Evolutionary conservation across 2,329 filamentous ascomycete genomes (phyloP), one percentile per base, ranked within the genome.

Genomic region (Fusarium scirpi): DNA sequence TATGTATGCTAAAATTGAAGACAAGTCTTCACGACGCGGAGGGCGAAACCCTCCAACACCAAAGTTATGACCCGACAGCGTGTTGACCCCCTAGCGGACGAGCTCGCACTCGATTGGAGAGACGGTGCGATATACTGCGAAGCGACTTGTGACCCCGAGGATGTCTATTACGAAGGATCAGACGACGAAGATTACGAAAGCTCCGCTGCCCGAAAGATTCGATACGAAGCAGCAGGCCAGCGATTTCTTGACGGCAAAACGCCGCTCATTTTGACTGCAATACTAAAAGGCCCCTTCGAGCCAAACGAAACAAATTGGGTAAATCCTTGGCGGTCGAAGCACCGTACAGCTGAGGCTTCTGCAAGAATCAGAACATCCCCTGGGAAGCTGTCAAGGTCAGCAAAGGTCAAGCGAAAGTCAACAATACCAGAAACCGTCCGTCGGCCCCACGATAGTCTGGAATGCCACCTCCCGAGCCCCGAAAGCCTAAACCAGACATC

Each of bases 271-370:
- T 76, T 90, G 5, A 91, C 91, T 15, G 86, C 91, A 9, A 78
- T 80, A 8, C 80, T 93, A 5, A 84, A 80, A 63, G 91, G 91
- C 1, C 91, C 91, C 0, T 91, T 92, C 69, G 82, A 85, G 24
- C 43, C 58, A 32, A 68, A 49, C 9, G 43, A 54, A 7, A 74
- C 75, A 8, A 71, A 75, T 41, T 80, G 78, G 78, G 52, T 69
- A 7, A 81, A 81, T 48, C 79, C 79, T 8, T 81, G 79, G 79
- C 70, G 69, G 44, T 77, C 77, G 46, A 78, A 77, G 32, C 55
- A 71, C 24, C 71, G 74, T 34, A 77, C 76, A 11, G 41, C 63
- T 29, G 48, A 46, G 29, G 30, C 51, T 3, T 43, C 47, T 15
- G 63, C 41, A 58, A 67, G 52, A 16, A 52, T 45, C 12, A 67